Base-by-base conservation (phyloP, 805 yeast genomes). In the Lachancea mirantina region DNA sequence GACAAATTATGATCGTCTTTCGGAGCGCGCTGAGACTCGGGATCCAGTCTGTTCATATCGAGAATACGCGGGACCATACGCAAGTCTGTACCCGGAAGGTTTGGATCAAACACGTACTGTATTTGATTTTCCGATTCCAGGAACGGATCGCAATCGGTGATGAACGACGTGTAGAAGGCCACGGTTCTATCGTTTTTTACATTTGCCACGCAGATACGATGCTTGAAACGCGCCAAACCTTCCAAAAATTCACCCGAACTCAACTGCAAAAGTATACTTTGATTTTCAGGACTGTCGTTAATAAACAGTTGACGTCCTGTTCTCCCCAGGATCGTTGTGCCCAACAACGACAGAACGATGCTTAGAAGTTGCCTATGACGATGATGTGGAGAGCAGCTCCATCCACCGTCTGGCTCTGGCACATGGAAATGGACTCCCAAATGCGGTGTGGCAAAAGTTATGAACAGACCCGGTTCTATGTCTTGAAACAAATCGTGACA, bases 161-260 rank as follows among this genome's bases (percentile, higher is more conserved):
- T 79, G 55, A 67, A 87, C 0, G 94, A 68, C 0, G 96, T 84
- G 59, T 76, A 83, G 55, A 85, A 89, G 10, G 89, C 79, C 6
- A 88, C 97, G 0, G 94, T 74, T 38, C 96, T 67, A 57, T 88
- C 97, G 50, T 83, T 78, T 35, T 76, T 68, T 15, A 79, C 69
- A 57, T 89, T 88, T 7, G 95, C 87, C 36, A 85, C 62, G 2
- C 76, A 52, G 3, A 73, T 61, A 34, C 80, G 68, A 35, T 69
- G 65, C 39, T 74, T 60, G 53, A 88, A 88, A 37, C 46, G 49
- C 8, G 49, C 36, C 30, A 88, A 62, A 0, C 83, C 94, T 32
- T 68, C 55, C 30, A 61, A 58, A 48, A 67, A 88, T 7, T 47
- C 56, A 6, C 64, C 64, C 31, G 52, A 42, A 16, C 55, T 43